Evolutionary conservation across 2,329 filamentous ascomycete species (phyloP), one percentile per base, ranked within the genome.

Genomic region (Hypoxylon sp.): DNA sequence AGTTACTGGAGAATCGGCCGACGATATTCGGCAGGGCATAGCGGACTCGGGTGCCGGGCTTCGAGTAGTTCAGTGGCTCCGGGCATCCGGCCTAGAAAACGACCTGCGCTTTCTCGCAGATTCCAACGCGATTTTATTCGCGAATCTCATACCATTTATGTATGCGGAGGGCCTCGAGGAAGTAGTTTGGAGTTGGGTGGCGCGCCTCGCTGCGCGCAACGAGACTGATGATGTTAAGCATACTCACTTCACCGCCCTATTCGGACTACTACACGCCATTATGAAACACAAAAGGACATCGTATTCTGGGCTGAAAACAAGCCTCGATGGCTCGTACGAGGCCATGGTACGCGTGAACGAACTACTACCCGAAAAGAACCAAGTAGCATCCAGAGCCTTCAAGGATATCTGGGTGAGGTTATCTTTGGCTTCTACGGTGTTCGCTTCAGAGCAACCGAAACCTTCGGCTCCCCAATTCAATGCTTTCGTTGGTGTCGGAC

Each of bases 51-150:
- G 83, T 1, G 85, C 85, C 0, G 85, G 84, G 0, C 75, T 80
- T 1, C 82, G 82, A 14, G 84, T 89, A 0, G 72, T 88, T 2
- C 79, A 82, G 60, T 90, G 88, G 88, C 82, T 90, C 31, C 82
- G 82, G 1, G 80, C 85, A 0, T 85, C 84, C 0, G 85, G 86
- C 1, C 74, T 81, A 1, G 85, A 88, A 68, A 78, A 80, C 0
- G 75, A 81, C 40, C 76, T 88, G 11, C 74, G 76, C 0, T 89
- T 89, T 59, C 75, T 88, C 4, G 72, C 78, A 17, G 73, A 83
- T 50, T 64, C 76, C 35, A 66, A 7, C 1, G 14, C 7, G n/a
- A 3, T 72, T n/a, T 79, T 85, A 33, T 74, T 86, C 60, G 72
- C 76, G 4, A 69, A 77, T 3, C 76, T 90, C 2, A 72, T 84